These are phyloP conservation scores for Plasmodium gonderi DNA, from an alignment of 169 alveolate genomes.

Conservation along the genomic window DNA sequence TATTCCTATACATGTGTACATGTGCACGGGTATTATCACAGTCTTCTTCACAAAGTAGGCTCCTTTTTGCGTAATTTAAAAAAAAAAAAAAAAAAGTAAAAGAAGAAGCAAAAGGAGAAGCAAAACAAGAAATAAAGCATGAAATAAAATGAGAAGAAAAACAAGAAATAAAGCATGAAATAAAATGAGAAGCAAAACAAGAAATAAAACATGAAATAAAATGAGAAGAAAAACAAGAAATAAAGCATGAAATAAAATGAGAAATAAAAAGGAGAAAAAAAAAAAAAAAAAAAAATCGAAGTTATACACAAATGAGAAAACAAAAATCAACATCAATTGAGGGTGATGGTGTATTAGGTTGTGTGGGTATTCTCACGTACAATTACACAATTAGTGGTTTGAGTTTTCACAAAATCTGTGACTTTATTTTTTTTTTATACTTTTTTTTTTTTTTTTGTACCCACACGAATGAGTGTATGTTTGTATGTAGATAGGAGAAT, in stretches of 20 bases:
- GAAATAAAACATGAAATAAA: not conserved
- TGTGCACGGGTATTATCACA: not conserved
- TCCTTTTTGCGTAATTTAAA: not conserved
- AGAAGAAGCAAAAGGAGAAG: not conserved
- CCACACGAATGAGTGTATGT: not conserved
- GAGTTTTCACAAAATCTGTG: not conserved
- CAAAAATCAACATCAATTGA: not conserved
- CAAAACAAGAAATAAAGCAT: not conserved
- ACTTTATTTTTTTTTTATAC: not conserved
- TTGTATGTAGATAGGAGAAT: not conserved
- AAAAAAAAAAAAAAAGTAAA: not conserved
- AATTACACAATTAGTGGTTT: not conserved
- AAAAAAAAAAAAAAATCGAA: not conserved
- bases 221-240: not conserved
- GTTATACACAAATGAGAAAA: not conserved
- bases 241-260: not conserved
- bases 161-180: too few relatives aligned
- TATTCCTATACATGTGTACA: too few relatives aligned
- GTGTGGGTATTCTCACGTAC: not conserved
- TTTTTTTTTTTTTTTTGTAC: too few relatives aligned
- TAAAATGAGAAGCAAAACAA: too few relatives aligned
- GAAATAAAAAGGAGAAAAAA: not conserved
- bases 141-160: not conserved
- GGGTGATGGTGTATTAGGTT: not conserved
- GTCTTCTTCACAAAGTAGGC: not conserved